Conservation (phyloP, 257 asterid genomes). For the Plantago ovata region DNA sequence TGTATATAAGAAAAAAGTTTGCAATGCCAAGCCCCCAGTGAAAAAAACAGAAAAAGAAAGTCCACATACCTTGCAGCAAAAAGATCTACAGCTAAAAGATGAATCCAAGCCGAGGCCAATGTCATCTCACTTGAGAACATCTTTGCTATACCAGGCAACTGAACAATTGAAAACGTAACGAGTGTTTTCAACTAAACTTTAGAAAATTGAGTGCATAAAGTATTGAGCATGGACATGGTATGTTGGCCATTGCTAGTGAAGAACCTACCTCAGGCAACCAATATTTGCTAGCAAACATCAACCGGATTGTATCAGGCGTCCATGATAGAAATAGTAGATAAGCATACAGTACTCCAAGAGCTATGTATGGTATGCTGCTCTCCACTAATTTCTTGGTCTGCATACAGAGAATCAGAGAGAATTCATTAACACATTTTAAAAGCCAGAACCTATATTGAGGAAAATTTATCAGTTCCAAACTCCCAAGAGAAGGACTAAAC, state of each 20-base stretch:
- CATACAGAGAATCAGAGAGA: constrained; percentile 12
- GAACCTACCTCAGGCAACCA: constrained; percentile 82
- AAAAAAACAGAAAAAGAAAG: not conserved
- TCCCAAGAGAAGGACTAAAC: not conserved
- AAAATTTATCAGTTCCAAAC: not conserved
- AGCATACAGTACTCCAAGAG: constrained; percentile 66
- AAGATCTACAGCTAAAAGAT: constrained; percentile 76
- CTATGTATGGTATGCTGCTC: constrained; percentile 60
- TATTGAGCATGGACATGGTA: not conserved
- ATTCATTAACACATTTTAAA: not conserved
- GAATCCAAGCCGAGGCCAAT: constrained; percentile 95
- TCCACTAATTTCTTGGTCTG: constrained; percentile 68
- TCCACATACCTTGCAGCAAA: constrained; percentile 76
- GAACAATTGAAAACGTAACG: constrained; percentile 7
- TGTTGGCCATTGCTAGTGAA: not conserved
- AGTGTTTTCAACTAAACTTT: not conserved
- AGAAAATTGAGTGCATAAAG: not conserved
- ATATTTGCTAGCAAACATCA: constrained; percentile 78
- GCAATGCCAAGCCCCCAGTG: not conserved
- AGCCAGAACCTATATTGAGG: not conserved
- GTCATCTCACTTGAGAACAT: constrained; percentile 87
- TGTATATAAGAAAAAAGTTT: not conserved
- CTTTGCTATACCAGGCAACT: constrained; percentile 82
- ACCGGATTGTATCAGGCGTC: constrained; percentile 72
- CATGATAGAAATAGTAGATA: constrained; percentile 72